Percentiles rank a stretch among this genome's conserved stretches.
These are phyloP conservation scores for Platanthera guangdongensis DNA, from an alignment of 106 monocot species.

Conservation along the genomic window DNA sequence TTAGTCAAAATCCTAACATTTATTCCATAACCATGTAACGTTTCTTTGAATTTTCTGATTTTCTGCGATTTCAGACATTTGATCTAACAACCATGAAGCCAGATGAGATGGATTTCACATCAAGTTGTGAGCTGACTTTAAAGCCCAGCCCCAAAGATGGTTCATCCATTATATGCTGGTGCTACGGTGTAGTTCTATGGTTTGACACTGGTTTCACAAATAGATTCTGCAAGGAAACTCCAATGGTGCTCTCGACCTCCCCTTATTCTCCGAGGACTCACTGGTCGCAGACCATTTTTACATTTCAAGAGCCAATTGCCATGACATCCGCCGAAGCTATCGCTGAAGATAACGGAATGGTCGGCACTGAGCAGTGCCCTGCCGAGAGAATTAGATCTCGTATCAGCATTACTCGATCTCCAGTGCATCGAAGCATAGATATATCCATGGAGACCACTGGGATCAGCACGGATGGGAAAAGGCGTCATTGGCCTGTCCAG, in stretches of 20 bases:
- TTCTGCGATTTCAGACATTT: conserved; percentile 47
- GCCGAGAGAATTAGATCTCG: conserved; percentile 35
- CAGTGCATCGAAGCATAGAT: conserved; percentile 66
- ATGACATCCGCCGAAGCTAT: conserved; percentile 25
- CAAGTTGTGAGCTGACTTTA: conserved; percentile 50
- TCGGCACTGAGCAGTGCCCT: conserved; percentile 54
- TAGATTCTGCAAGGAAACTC: conserved; percentile 82
- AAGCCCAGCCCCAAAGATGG: conserved; percentile 9
- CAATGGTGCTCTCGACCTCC: conserved; percentile 55
- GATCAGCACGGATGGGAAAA: conserved; percentile 38
- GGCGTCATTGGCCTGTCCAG: conserved; percentile 56
- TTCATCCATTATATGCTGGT: conserved; percentile 24
- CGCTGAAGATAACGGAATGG: conserved; percentile 2
- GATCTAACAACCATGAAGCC: conserved; percentile 79
- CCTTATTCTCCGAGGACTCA: conserved; percentile 69
- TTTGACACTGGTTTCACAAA: conserved; percentile 81
- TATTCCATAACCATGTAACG: not conserved
- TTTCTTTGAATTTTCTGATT: not conserved
- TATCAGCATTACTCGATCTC: conserved; percentile 74
- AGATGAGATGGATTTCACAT: conserved; percentile 83
- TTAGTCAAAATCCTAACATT: not conserved
- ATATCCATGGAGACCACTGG: conserved; percentile 67
- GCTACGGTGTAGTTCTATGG: conserved; percentile 85
- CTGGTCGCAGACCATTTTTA: conserved; percentile 91
- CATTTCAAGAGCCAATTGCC: conserved; percentile 79